These are phyloP conservation scores for Vitis labrusca DNA, from an alignment of 164 flowering plant species.

Conservation along the genomic window DNA sequence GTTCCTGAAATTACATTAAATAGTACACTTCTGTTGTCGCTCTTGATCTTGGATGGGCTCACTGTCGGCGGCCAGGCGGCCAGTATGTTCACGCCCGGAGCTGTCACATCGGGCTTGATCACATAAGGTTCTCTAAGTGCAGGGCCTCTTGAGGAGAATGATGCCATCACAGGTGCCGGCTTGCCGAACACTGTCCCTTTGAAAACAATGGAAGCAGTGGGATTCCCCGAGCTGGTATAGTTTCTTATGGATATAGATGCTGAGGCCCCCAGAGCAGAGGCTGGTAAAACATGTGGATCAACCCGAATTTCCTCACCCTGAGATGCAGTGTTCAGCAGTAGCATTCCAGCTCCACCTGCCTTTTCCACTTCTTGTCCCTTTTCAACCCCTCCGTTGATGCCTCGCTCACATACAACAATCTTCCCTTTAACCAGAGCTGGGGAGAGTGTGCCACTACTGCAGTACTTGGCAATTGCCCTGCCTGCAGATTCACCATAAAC, in stretches of 20 bases:
- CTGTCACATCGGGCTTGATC: constrained; percentile 75
- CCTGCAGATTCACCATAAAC: constrained; percentile 55
- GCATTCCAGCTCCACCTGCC: constrained; percentile 70
- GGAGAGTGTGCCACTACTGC: constrained; percentile 43
- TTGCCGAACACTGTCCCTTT: constrained; percentile 45
- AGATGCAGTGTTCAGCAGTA: constrained; percentile 37
- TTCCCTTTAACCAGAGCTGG: constrained; percentile 52
- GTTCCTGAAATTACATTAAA: constrained; percentile 78
- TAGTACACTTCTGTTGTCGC: constrained; percentile 49
- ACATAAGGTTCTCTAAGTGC: constrained; percentile 45
- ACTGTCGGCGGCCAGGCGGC: constrained; percentile 70
- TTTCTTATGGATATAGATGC: constrained; percentile 41
- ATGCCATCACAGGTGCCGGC: constrained; percentile 63
- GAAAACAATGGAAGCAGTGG: constrained; percentile 48
- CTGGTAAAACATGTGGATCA: constrained; percentile 61
- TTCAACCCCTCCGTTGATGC: constrained; percentile 35
- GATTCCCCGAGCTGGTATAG: constrained; percentile 30
- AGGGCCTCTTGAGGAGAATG: constrained; percentile 78
- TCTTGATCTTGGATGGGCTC: constrained; percentile 37
- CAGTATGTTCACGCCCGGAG: constrained; percentile 72
- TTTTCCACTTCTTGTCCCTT: constrained; percentile 60
- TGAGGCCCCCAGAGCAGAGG: constrained; percentile 44
- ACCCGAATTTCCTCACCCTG: constrained; percentile 67
- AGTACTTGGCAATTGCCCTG: constrained; percentile 36
- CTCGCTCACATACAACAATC: constrained; percentile 63